Base-by-base conservation (phyloP, 2,329 filamentous ascomycete species). In the Cladosporium sp. region DNA sequence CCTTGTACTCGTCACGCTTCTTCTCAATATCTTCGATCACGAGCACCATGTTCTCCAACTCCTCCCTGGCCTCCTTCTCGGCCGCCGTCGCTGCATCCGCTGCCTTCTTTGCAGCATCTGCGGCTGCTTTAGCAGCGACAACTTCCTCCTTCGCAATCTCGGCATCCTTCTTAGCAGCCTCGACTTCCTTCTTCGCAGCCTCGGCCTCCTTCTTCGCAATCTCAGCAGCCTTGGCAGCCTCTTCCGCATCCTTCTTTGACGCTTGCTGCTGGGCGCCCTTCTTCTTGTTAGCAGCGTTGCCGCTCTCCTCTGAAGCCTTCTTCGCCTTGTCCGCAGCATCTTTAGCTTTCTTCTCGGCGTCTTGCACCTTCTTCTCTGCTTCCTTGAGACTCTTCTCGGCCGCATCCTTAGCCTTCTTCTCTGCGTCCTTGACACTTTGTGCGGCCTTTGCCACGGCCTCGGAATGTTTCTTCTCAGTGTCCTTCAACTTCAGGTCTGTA, bases 351-450 rank as follows among this genome's bases (percentile, higher is more conserved):
- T 52, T 52, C 49, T 52, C 26, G 11, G 49, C 30, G 44, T 44
- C 51, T 64, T 47, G 49, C 6, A 36, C 59, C 14, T 47, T 44
- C 28, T 34, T 71, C 49, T 72, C 71, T 24, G 72, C 72, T 49
- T 73, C 71, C 65, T 75, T 74, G 64, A 65, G 58, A 34, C 65
- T 64, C 59, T 66, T 64, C 55, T 67, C 65, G 38, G 51, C 34
- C 12, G 60, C 60, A 28, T 55, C 49, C 49, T 64, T 64, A 4
- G 60, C 60, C 51, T 75, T 76, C 64, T 79, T 79, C 64, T 81
- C 80, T 24, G 86, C 85, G 5, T 80, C 79, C 72, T 86, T 86
- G 24, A 78, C 81, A 79, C 83, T 88, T 84, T 77, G 70, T 24
- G 51, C 51, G 14, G 61, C 61, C 21, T 77, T 70, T 18, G 51